Conservation (phyloP, 2,329 filamentous ascomycete species). For the Teratosphaeria viscida region DNA sequence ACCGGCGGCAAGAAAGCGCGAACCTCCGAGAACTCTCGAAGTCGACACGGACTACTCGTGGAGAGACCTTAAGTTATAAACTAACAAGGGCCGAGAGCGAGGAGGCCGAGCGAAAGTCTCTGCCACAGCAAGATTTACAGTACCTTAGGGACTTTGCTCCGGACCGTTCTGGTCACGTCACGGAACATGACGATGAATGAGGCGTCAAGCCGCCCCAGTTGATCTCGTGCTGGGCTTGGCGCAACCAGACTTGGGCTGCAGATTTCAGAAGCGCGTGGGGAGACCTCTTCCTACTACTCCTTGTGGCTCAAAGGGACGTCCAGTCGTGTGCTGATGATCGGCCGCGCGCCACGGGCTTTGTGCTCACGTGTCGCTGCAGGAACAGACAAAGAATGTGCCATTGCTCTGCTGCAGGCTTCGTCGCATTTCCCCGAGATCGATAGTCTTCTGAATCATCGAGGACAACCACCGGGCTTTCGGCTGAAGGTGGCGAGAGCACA, state of each 20-base stretch:
- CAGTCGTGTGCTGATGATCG: too few species aligned
- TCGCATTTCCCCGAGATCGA: too few species aligned
- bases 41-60: not conserved
- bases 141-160: not conserved
- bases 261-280: not conserved
- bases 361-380: not conserved
- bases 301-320: not conserved
- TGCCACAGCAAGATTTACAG: not conserved
- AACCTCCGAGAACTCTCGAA: not conserved
- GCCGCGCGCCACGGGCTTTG: not conserved
- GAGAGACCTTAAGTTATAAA: not conserved
- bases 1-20: not conserved
- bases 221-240: not conserved
- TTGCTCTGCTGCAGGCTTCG: not conserved
- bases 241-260: not conserved
- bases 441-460: too few species aligned
- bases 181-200: not conserved
- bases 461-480: too few species aligned
- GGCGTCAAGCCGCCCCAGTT: not conserved
- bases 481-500: too few species aligned
- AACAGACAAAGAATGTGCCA: not conserved
- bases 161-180: not conserved
- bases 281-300: not conserved
- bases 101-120: not conserved
- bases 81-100: not conserved